A percentile compares a stretch with the other conserved stretches of the same genome.
phyloP scores from a whole-genome alignment of 176 grass and related monocot species.

The Alloteropsis semialata region DNA sequence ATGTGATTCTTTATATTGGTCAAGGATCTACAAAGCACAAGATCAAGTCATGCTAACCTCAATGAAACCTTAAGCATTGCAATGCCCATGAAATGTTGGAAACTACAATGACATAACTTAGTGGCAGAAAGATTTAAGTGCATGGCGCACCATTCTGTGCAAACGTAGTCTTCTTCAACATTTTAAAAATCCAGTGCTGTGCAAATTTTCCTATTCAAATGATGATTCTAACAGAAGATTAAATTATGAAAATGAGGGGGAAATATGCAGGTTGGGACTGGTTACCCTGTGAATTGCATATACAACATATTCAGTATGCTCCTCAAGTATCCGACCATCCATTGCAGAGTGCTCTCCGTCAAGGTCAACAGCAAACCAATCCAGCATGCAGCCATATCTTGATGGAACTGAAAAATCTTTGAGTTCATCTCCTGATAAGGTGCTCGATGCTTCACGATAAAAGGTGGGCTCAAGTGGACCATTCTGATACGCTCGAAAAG shows the following conservation, averaged over 20 bases:
- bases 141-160: neutral
- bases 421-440: conserved; percentile 33
- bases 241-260: neutral
- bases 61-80: neutral
- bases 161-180: conserved; percentile 1
- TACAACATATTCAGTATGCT: conserved; percentile 95
- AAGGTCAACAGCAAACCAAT: conserved; percentile 97
- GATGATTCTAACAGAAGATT: neutral
- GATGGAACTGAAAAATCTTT: conserved; percentile 56
- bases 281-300: conserved; percentile 90
- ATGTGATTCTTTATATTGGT: conserved; percentile 86
- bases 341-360: conserved; percentile 98
- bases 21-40: conserved; percentile 74
- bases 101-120: neutral
- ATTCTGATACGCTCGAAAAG: conserved; percentile 83
- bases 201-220: conserved; percentile 4
- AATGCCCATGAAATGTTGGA: neutral
- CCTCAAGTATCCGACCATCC: conserved; percentile 93
- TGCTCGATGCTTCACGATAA: conserved; percentile 70
- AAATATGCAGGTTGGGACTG: conserved; percentile 5
- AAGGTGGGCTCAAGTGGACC: conserved; percentile 78
- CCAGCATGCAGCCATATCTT: conserved; percentile 56
- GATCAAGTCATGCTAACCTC: neutral
- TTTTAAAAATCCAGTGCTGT: neutral
- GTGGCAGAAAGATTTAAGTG: neutral